These are phyloP conservation scores for Taphrina populina DNA, from an alignment of 1,139 yeast genomes.

Conservation along the genomic window DNA sequence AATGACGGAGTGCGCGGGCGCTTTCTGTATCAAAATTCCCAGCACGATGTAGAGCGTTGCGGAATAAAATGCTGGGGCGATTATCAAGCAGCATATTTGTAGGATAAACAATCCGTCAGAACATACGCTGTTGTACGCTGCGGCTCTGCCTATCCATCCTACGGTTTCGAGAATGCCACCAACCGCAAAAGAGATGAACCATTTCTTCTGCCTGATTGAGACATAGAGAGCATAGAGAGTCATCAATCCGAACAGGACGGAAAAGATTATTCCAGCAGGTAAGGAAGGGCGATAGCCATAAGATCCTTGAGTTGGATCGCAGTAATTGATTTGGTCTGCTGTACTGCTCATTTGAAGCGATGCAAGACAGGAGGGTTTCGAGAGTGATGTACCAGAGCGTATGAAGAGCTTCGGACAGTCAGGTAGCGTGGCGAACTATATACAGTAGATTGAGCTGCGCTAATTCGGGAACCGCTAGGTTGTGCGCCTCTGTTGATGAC, in stretches of 20 bases:
- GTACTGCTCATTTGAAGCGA: too few relatives aligned
- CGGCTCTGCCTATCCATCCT: slow-evolving; percentile 69
- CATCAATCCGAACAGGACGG: slow-evolving; percentile 15
- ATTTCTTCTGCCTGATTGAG: slow-evolving; percentile 7
- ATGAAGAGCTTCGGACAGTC: too few relatives aligned
- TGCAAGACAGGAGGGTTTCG: too few relatives aligned
- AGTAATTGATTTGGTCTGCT: too few relatives aligned
- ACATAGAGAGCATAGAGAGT: slow-evolving; percentile 3
- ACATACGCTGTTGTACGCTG: slow-evolving; percentile 49
- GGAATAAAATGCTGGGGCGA: slow-evolving; percentile 87
- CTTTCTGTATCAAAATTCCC: slow-evolving; percentile 8
- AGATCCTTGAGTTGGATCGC: neutral
- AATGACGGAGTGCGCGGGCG: slow-evolving; percentile 17
- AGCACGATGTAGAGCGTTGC: slow-evolving; percentile 58
- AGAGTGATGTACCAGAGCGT: too few relatives aligned
- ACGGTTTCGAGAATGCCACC: slow-evolving; percentile 57
- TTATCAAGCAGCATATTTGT: slow-evolving; percentile 69
- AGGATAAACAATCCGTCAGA: slow-evolving; percentile 54
- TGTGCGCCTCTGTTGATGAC: too few relatives aligned
- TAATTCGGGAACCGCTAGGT: too few relatives aligned
- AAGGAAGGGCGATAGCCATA: slow-evolving; percentile 29
- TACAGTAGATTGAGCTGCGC: too few relatives aligned
- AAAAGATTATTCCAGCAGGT: slow-evolving; percentile 21
- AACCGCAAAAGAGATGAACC: slow-evolving; percentile 24
- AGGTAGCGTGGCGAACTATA: too few relatives aligned